Evolutionary conservation across 345 rosid genomes (phyloP).

Genomic region (Triadica sebifera): DNA sequence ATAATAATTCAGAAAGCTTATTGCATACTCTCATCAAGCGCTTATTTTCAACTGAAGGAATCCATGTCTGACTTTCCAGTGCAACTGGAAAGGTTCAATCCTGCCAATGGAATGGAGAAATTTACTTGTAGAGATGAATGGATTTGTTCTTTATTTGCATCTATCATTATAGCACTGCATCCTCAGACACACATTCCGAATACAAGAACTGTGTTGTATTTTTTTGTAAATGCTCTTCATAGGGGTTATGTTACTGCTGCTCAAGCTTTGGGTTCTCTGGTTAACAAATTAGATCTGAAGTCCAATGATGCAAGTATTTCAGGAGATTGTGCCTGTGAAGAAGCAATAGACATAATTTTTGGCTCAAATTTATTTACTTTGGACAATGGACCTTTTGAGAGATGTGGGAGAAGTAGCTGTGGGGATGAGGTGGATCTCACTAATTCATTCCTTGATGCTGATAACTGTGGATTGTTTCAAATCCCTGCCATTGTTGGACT

Average conservation of each 20-base stretch:
- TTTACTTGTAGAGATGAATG: conserved; percentile 57
- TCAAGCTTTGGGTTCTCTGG: conserved; percentile 83
- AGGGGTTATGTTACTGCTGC: conserved; percentile 67
- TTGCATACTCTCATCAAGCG: conserved; percentile 46
- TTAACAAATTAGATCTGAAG: conserved; percentile 59
- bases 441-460: conserved; percentile 40
- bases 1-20: conserved; percentile 59
- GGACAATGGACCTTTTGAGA: conserved; percentile 23
- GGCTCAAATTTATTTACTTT: conserved; percentile 24
- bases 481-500: conserved; percentile 62
- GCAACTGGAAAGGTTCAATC: conserved; percentile 35
- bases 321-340: conserved; percentile 53
- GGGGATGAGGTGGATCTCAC: conserved; percentile 34
- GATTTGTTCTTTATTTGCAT: conserved; percentile 68
- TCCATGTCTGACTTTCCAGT: conserved; percentile 29
- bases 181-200: conserved; percentile 61
- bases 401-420: conserved; percentile 20
- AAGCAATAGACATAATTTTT: conserved; percentile 64
- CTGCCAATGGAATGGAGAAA: conserved; percentile 27
- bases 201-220: conserved; percentile 40
- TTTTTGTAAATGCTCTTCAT: conserved; percentile 47
- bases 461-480: conserved; percentile 42
- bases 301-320: conserved; percentile 32
- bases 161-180: conserved; percentile 66
- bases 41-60: conserved; percentile 45